Base-by-base conservation (phyloP, 495 filamentous ascomycete genomes). In the Pyrenopolyporus hunteri region DNA sequence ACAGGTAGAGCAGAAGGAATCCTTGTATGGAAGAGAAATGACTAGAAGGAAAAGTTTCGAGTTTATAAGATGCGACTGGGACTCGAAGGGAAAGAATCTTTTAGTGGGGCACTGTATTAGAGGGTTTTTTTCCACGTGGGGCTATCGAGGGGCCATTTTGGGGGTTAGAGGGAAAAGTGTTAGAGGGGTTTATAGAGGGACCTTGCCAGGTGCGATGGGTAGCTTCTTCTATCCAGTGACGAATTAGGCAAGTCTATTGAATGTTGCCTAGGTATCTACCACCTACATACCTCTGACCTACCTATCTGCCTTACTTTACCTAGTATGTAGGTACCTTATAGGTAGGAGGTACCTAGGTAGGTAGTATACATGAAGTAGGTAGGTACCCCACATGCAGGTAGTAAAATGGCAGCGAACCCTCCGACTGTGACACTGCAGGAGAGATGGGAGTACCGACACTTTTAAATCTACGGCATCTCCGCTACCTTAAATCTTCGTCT, bases 211-310 rank as follows among this genome's bases (percentile, higher is more conserved):
- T 19, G 44, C 10, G 22, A 45, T 19, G 44, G 6, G 22, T 20
- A 13, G 22, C 9, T 31, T 2, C n/a, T 25, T 22, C 29, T 59
- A 28, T 36, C n/a, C n/a, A 53, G 20, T 10, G 25, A 52, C 47
- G 33, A 57, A 57, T 57, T 63, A 63, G 52, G 59, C 52, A 63
- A 57, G 47, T 57, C 32, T 28, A 11, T 46, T n/a, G n/a, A n/a
- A n/a, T n/a, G n/a, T n/a, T n/a, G 1, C 19, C 17, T 5, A 22
- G 42, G 42, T 45, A 45, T n/a, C 11, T 45, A 45, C 23, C 11
- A 14, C 13, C n/a, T n/a, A n/a, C n/a, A n/a, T n/a, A n/a, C n/a
- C n/a, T n/a, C n/a, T n/a, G n/a, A n/a, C n/a, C n/a, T n/a, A n/a
- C n/a, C n/a, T n/a, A n/a, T n/a, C n/a, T n/a, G n/a, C n/a, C n/a